Base-by-base conservation (phyloP, 805 yeast species). In the Saturnispora sanitii region DNA sequence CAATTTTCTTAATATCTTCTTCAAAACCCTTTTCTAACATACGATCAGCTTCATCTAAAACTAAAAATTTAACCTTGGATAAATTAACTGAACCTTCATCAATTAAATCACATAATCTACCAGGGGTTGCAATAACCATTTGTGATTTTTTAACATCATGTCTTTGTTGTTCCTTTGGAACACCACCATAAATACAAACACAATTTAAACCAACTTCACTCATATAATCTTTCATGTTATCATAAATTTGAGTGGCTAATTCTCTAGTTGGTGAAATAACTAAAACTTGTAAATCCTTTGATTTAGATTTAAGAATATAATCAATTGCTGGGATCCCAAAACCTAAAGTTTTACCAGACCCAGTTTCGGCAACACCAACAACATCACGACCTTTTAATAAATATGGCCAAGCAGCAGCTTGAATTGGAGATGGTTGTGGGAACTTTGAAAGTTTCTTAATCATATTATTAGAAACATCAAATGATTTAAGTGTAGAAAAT, bases 11-110 rank as follows among this genome's bases (percentile, higher is more conserved):
- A 57, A 92, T 90, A 62, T 90, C 98, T 59, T 90, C 94, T 65
- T 94, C 97, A 55, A 92, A 92, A 28, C 99, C 99, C 63, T 84
- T 92, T 61, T 92, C 98, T 45, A 92, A 73, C 97, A 92, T 90
- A 66, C 99, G 77, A 62, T 92, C 99, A 29, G 98, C 99, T 68
- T 92, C 99, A 61, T 92, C 99, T 35, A 92, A 70, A 19, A 92
- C 92, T 49, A 92, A 68, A 58, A 84, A 88, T 45, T 79, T 73
- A 25, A 90, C 80, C 8, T 68, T 58, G 11, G 75, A 65, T 46
- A 88, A 68, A 49, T 79, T 75, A 32, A 84, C 78, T 26, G 88
- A 73, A 12, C 95, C 94, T 57, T 90, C 97, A 45, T 87, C 81
- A 51, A 90, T 67, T 55, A 92, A 70, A 67, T 92, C 99, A 44